Evolutionary conservation across 805 yeast species (phyloP).

Genomic region (Brettanomyces bruxellensis): DNA sequence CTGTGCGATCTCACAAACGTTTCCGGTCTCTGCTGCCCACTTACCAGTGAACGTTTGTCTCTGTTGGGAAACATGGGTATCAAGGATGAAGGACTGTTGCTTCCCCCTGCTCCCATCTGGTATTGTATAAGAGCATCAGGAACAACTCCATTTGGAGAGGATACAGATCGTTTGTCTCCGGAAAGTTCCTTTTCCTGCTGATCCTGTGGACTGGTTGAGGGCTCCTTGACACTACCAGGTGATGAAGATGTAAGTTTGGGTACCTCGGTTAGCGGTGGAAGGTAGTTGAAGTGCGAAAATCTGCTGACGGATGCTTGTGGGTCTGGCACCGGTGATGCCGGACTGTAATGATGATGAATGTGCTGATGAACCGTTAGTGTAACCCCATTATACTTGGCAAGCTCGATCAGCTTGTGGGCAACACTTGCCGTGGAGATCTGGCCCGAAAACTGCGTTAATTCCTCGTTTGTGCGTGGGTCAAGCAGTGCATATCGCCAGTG

Average conservation of each 20-base stretch:
- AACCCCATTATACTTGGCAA: conserved; percentile 49
- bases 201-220: neutral
- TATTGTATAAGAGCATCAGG: neutral
- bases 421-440: conserved; percentile 41
- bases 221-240: neutral
- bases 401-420: conserved; percentile 48
- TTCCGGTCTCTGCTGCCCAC: neutral
- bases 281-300: conserved; percentile 63
- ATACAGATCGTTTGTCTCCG: neutral
- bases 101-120: neutral
- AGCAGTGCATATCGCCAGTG: conserved; percentile 59
- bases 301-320: conserved; percentile 49
- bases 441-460: conserved; percentile 37
- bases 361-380: conserved; percentile 76
- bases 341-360: conserved; percentile 67
- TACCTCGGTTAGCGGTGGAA: conserved; percentile 62
- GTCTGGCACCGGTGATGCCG: conserved; percentile 31
- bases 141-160: neutral
- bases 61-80: neutral
- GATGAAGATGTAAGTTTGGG: conserved; percentile 60
- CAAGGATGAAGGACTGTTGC: neutral
- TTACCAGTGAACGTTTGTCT: neutral
- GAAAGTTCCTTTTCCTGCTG: too few relatives aligned
- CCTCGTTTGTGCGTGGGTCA: conserved; percentile 34
- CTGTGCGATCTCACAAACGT: too few relatives aligned